Base-by-base conservation (phyloP, 208 protist species). In the Crithidia mellificae region DNA sequence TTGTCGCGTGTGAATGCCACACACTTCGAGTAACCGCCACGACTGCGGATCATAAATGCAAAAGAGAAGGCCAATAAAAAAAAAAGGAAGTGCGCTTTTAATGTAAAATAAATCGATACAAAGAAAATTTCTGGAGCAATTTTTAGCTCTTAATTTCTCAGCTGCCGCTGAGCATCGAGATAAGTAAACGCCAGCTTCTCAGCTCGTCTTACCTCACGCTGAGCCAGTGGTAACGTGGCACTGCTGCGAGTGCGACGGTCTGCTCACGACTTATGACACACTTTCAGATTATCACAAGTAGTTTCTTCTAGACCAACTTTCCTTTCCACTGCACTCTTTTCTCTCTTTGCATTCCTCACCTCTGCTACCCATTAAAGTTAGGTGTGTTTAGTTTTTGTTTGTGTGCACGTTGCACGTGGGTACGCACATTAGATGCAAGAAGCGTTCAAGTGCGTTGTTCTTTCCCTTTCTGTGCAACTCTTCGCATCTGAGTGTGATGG, bases 21-120 rank as follows among this genome's bases (percentile, higher is more conserved):
- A 9, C 32, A 50, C 46, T 62, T 72, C 27, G 54, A 56, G 32
- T 64, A 59, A 64, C 17, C 9, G 17, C 22, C 51, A 25, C 22
- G 20, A 19, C 0, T 2, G 11, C 56, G 6, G 56, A 47, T 0
- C 25, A 19, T 50, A 11, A 44, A 34, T 27, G 11, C 2, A 47
- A n/a, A n/a, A n/a, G n/a, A n/a, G n/a, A n/a, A n/a, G n/a, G n/a
- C n/a, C n/a, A n/a, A 0, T 25, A n/a, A 61, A 61, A 47, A 58
- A 58, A 6, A 25, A 58, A 24, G 17, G 19, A 52, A 52, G 30
- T 7, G 30, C 7, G 17, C 19, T 38, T n/a, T n/a, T n/a, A n/a
- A n/a, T n/a, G n/a, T n/a, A n/a, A n/a, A n/a, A n/a, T n/a, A n/a
- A n/a, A n/a, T n/a, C n/a, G n/a, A n/a, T n/a, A n/a, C n/a, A n/a